Evolutionary conservation across 176 grass and related monocot genomes (phyloP).

Genomic region (Thinopyrum elongatum): DNA sequence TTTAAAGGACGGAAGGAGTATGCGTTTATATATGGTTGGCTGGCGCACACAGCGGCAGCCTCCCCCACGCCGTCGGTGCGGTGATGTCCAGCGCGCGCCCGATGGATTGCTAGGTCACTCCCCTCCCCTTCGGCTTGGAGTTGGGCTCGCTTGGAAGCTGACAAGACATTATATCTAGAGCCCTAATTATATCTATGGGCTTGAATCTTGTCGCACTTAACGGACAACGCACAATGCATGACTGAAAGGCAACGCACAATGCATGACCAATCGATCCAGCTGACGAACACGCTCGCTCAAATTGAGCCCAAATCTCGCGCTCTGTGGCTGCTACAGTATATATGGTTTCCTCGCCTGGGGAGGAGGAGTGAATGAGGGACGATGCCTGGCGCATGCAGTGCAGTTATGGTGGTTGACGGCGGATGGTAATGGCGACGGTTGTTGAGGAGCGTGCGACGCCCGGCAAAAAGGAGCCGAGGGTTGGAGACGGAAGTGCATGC

Average conservation of each 20-base stretch:
- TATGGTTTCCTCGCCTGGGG: neutral
- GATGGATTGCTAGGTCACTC: no score
- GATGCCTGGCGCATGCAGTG: constrained; percentile 36
- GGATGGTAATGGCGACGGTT: constrained; percentile 45
- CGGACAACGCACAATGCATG: neutral
- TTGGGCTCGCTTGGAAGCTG: neutral
- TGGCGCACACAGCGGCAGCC: neutral
- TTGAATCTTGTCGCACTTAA: neutral
- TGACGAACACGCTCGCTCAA: neutral
- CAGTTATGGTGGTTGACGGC: constrained; percentile 46
- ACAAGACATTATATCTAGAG: neutral
- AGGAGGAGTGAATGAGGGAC: neutral
- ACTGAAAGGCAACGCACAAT: neutral
- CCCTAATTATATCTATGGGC: no score
- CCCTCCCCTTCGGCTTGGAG: neutral
- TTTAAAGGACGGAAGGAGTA: no score
- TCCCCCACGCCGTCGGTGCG: constrained; percentile 26
- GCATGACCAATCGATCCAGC: neutral
- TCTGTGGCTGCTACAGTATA: neutral
- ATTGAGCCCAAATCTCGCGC: neutral
- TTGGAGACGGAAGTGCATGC: constrained; percentile 21
- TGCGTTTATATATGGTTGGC: constrained; percentile 22
- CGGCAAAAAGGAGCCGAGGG: neutral
- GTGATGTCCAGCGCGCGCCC: neutral
- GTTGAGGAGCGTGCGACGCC: constrained; percentile 24